These are phyloP conservation scores for Globisporangium nodosum DNA, from an alignment of 352 stramenopile genomes.

Conservation along the genomic window DNA sequence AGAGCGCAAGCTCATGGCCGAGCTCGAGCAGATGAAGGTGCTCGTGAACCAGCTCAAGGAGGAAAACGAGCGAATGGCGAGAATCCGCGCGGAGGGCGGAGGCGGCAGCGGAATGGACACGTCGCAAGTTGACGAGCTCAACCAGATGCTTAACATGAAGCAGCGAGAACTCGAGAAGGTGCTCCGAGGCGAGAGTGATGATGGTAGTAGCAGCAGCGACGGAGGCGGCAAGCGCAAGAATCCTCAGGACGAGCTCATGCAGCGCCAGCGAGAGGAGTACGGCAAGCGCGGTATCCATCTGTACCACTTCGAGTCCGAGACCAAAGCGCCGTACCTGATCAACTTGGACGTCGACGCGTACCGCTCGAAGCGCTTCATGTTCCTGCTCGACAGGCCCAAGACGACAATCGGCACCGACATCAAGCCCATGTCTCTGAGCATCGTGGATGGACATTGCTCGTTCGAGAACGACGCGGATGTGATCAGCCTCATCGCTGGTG, in stretches of 20 bases:
- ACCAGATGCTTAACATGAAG: conserved; percentile 58
- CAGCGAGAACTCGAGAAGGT: conserved; percentile 70
- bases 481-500: conserved; percentile 57
- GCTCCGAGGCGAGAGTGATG: conserved; percentile 42
- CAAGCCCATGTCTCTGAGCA: conserved; percentile 88
- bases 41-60: conserved; percentile 77
- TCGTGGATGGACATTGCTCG: conserved; percentile 84
- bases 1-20: conserved; percentile 91
- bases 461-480: conserved; percentile 43
- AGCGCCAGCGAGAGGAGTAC: conserved; percentile 89
- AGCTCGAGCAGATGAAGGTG: conserved; percentile 92
- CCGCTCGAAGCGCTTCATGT: conserved; percentile 90
- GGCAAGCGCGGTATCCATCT: conserved; percentile 86
- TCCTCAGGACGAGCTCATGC: conserved; percentile 81
- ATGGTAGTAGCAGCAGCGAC: conserved; percentile 17
- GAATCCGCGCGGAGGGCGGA: conserved; percentile 29
- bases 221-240: conserved; percentile 27
- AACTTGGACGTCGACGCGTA: conserved; percentile 94
- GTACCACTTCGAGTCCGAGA: conserved; percentile 87
- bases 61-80: conserved; percentile 78
- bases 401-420: conserved; percentile 80
- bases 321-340: conserved; percentile 83
- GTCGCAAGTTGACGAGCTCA: conserved; percentile 60
- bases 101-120: conserved; percentile 12
- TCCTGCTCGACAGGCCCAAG: conserved; percentile 64